phyloP scores from a whole-genome alignment of 345 rosid species.

The Triadica sebifera region DNA sequence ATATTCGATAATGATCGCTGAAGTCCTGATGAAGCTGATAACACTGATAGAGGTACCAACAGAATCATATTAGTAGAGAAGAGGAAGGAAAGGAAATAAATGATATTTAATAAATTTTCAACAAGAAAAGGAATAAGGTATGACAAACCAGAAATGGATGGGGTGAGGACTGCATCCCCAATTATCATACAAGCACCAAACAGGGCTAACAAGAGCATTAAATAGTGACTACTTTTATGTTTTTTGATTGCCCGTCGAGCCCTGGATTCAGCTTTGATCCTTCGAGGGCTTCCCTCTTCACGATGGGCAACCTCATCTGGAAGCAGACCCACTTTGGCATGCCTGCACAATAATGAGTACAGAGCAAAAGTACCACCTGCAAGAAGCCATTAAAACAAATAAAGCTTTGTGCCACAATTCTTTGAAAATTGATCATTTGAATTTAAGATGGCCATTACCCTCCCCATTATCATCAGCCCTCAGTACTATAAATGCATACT shows the following conservation, averaged over 20 bases:
- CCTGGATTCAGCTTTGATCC: conserved; percentile 37
- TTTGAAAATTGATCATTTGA: background rate
- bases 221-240: conserved; percentile 42
- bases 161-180: conserved; percentile 56
- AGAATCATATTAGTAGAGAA: background rate
- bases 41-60: conserved; percentile 32
- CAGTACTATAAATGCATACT: conserved; percentile 53
- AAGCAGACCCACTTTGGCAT: conserved; percentile 52
- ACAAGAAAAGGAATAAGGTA: background rate
- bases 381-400: conserved; percentile 15
- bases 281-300: conserved; percentile 28
- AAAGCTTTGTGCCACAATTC: background rate
- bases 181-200: conserved; percentile 64
- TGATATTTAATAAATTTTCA: background rate
- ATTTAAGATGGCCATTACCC: conserved; percentile 35
- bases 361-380: conserved; percentile 64
- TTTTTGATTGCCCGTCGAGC: conserved; percentile 43
- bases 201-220: conserved; percentile 50
- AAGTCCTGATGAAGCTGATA: conserved; percentile 53
- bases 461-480: conserved; percentile 61
- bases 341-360: conserved; percentile 58
- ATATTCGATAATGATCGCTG: conserved; percentile 39
- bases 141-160: conserved; percentile 56
- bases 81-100: background rate
- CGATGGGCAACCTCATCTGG: conserved; percentile 37